A percentile compares a stretch with the other conserved stretches of the same genome.
phyloP scores from a whole-genome alignment of 148 eudicot genomes.

The Chenopodium quinoa region DNA sequence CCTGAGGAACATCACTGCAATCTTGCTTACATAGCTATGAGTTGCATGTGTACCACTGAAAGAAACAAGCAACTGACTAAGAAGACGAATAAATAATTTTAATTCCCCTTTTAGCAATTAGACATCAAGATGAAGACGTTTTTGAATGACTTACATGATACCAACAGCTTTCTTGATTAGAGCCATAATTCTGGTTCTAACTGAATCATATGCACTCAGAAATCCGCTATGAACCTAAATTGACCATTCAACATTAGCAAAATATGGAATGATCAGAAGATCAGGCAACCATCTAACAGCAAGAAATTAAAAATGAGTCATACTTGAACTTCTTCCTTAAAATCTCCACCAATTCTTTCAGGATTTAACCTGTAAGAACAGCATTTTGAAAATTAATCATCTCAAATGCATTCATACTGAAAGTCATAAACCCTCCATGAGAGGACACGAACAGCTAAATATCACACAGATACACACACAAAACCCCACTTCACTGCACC shows the following conservation, averaged over 20 bases:
- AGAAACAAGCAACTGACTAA: neutral
- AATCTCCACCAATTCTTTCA: constrained; percentile 93
- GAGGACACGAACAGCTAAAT: neutral
- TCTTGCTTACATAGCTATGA: neutral
- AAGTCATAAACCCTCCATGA: neutral
- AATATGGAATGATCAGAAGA: constrained; percentile 10
- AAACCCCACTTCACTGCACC: neutral
- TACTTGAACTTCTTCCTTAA: constrained; percentile 95
- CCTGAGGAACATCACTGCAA: neutral
- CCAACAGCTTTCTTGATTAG: constrained; percentile 70
- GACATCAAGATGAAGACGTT: neutral
- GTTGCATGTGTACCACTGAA: neutral
- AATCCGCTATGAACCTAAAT: constrained; percentile 93
- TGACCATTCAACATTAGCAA: constrained; percentile 5
- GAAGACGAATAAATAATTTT: neutral
- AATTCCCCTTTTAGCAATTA: neutral
- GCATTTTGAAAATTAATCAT: neutral
- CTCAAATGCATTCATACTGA: neutral
- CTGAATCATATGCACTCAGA: constrained; percentile 93
- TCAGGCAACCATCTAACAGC: constrained; percentile 2
- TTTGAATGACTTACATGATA: constrained; percentile 45
- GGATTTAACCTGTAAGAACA: constrained; percentile 71
- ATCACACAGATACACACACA: neutral
- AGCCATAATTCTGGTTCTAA: constrained; percentile 71
- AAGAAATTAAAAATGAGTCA: constrained; percentile 7